A percentile compares a stretch with the other conserved stretches of the same genome.
Evolutionary conservation across 1,284 basidiomycete species (phyloP).

Genomic region (Polyporus tsugae): DNA sequence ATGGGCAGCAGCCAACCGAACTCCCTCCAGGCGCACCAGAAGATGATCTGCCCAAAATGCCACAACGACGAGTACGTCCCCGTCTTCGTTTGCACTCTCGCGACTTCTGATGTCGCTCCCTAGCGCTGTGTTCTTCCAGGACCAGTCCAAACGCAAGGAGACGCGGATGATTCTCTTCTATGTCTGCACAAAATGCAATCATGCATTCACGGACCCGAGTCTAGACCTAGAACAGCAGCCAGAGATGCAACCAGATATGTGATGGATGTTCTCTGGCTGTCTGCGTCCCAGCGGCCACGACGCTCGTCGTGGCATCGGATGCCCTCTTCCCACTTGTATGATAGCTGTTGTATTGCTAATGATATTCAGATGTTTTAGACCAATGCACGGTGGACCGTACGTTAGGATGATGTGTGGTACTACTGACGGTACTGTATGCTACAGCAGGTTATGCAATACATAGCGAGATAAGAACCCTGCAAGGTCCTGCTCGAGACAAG

Average conservation of each 20-base stretch:
- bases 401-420: slow-evolving; percentile 20
- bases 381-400: neutral
- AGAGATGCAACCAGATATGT: slow-evolving; percentile 29
- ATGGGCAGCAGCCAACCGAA: neutral
- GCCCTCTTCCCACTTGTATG: slow-evolving; percentile 13
- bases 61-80: slow-evolving; percentile 74
- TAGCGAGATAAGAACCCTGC: slow-evolving; percentile 11
- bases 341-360: slow-evolving; percentile 22
- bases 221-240: slow-evolving; percentile 40
- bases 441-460: slow-evolving; percentile 32
- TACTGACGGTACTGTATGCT: slow-evolving; percentile 23
- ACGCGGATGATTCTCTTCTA: slow-evolving; percentile 94
- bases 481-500: slow-evolving; percentile 15
- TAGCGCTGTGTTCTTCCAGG: slow-evolving; percentile 92
- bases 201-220: slow-evolving; percentile 79
- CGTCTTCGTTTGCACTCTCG: slow-evolving; percentile 4
- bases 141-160: slow-evolving; percentile 93
- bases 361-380: slow-evolving; percentile 5
- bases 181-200: slow-evolving; percentile 88
- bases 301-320: neutral
- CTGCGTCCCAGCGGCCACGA: neutral
- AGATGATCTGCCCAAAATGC: slow-evolving; percentile 75
- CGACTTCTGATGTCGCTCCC: slow-evolving; percentile 18
- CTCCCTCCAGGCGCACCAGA: slow-evolving; percentile 68
- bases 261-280: slow-evolving; percentile 7